Evolutionary conservation across 139 green algal species (phyloP), one percentile per base, ranked within the genome.

Genomic region (Volvox africanus): DNA sequence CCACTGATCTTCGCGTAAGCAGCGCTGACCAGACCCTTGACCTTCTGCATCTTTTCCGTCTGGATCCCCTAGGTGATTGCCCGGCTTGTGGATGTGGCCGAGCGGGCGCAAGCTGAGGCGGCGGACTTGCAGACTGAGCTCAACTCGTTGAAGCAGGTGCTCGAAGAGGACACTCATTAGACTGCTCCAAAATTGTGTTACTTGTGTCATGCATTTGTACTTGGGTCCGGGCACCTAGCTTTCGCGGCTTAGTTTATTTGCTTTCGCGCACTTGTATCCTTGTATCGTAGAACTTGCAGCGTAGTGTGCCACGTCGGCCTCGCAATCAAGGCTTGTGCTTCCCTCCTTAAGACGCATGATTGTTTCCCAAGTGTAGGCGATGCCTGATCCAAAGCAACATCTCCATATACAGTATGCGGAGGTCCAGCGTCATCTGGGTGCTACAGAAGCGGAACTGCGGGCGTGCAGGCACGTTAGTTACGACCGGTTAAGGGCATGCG

Each of bases 401-500:
- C 32, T 91, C 14, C 83, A 93, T 50, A 75, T 89, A n/a, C 81
- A 89, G 17, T 87, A 90, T 26, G 78, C 89, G 28, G 75, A 89
- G 21, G 22, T 94, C 24, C 91, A 94, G 79, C 92, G 92, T 32
- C 61, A 90, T 3, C 67, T 93, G 33, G 44, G 92, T 12, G 61
- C 82, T 2, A 69, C 82, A 2, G 79, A 94, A 50, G 94, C 90
- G 33, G 93, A 95, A 75, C 84, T 95, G 44, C 61, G 88, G 2
- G 68, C 86, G n/a, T 82, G 85, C 89, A 61, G 36, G 88, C 79
- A 73, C 90, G 75, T 81, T 55, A 35, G 75, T 20, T 20, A 9
- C 19, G 24, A 55, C 44, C 44, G 65, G 65, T 9, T 24, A 12
- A 12, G 65, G 65, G 65, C 65, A 73, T 24, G 13, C 62, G 78